Conservation (phyloP, 2,329 filamentous ascomycete genomes). For the Cytospora leucostoma region DNA sequence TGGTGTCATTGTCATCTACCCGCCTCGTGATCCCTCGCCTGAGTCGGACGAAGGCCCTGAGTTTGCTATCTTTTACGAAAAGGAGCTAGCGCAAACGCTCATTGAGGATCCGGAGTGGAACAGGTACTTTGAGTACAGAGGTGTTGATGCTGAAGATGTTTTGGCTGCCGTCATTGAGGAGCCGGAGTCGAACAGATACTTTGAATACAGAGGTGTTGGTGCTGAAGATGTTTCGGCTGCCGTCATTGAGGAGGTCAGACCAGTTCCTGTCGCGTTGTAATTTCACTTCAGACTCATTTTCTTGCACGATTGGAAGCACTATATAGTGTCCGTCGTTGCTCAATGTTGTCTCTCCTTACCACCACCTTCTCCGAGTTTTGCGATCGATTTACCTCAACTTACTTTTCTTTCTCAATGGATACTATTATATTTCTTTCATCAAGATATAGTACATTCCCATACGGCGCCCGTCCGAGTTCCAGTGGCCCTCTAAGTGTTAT, state of each 20-base stretch:
- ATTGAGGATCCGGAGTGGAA: conserved; percentile 40
- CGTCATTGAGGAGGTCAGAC: not conserved
- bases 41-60: conserved; percentile 41
- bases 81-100: conserved; percentile 35
- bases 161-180: conserved; percentile 29
- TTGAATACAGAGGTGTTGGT: conserved; percentile 41
- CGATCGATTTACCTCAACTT: too few species aligned
- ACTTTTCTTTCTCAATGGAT: too few species aligned
- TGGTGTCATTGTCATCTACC: conserved; percentile 37
- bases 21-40: conserved; percentile 31
- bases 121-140: conserved; percentile 42
- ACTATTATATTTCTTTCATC: too few species aligned
- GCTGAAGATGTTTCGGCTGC: conserved; percentile 11
- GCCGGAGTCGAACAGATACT: conserved; percentile 39
- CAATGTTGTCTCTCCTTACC: too few species aligned
- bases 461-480: too few species aligned
- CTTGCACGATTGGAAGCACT: not conserved
- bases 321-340: too few species aligned
- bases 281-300: not conserved
- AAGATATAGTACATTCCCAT: too few species aligned
- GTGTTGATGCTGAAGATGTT: conserved; percentile 31
- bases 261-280: not conserved
- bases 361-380: too few species aligned
- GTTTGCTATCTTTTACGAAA: conserved; percentile 40
- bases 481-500: too few species aligned